Base-by-base conservation (phyloP, 352 stramenopile genomes). In the Thraustotheca clavata region DNA sequence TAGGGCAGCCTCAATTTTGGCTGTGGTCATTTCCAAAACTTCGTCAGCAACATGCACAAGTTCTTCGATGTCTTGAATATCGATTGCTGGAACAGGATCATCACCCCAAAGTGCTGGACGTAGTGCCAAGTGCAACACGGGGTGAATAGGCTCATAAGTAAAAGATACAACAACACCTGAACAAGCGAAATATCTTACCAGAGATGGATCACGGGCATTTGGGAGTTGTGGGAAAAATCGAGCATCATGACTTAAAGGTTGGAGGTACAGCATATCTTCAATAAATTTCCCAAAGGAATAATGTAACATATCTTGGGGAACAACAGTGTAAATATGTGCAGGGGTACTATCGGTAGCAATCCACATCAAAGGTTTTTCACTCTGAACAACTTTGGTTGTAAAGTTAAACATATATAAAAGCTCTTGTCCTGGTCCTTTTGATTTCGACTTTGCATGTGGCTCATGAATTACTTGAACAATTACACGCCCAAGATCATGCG, bases 251-350 rank as follows among this genome's bases (percentile, higher is more conserved):
- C 70, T 49, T 74, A 94, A 78, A 3, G 82, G 74, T 57, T 89
- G 89, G 52, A 83, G 79, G 67, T 94, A 94, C 22, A 94, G 77
- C 71, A 91, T 74, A 41, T 88, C 82, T 69, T 94, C 86, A 6
- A 94, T 52, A 59, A 91, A 91, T 65, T 93, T 94, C 1, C 86
- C 86, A 68, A 94, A 94, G 16, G 83, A 93, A 57, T 90, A 93
- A 50, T 91, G 89, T 74, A 81, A 87, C 16, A 89, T 69, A 36
- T 94, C 83, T 8, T 68, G 70, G 2, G 83, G 77, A 33, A 91
- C 72, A 1, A 73, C 68, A 8, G 73, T 79, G 57, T 85, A 94
- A 20, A 62, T 24, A 2, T 14, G 38, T 24, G 50, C 12, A 7
- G 57, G 57, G 18, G 60, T 20, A 8, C 26, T 24, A 6, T 60